These are phyloP conservation scores for Cucumis cinereus DNA, from an alignment of 306 rosid genomes.

Conservation along the genomic window DNA sequence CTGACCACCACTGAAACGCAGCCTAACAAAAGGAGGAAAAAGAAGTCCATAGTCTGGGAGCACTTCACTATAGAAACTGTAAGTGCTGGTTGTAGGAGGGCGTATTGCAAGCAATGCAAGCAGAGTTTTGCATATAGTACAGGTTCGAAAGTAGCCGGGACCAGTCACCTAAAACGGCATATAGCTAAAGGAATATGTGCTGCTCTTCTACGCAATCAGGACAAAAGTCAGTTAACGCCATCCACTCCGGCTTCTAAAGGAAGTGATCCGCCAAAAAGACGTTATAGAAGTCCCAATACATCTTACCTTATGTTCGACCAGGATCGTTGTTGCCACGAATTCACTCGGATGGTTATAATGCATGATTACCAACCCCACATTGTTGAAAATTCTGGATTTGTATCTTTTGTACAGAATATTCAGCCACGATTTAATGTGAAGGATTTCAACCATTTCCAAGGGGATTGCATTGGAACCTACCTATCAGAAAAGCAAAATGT, in stretches of 20 bases:
- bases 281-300: conserved; percentile 45
- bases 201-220: conserved; percentile 57
- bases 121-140: conserved; percentile 94
- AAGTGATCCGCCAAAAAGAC: conserved; percentile 49
- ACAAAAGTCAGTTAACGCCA: conserved; percentile 36
- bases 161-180: conserved; percentile 94
- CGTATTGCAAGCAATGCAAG: conserved; percentile 78
- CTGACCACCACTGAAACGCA: conserved; percentile 36
- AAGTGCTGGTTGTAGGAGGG: conserved; percentile 79
- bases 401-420: conserved; percentile 70
- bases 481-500: conserved; percentile 57
- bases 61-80: conserved; percentile 83
- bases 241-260: conserved; percentile 44
- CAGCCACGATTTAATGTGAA: conserved; percentile 79
- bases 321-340: conserved; percentile 75
- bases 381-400: conserved; percentile 86
- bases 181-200: conserved; percentile 85
- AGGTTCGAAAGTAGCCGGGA: conserved; percentile 90
- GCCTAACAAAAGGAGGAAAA: conserved; percentile 78
- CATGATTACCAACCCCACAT: conserved; percentile 92
- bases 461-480: conserved; percentile 81
- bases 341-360: conserved; percentile 91
- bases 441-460: conserved; percentile 73
- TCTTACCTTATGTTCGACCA: conserved; percentile 53
- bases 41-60: conserved; percentile 91